Evolutionary conservation across 2,329 filamentous ascomycete genomes (phyloP), one percentile per base, ranked within the genome.

Genomic region (Malbranchea cinnamomea): DNA sequence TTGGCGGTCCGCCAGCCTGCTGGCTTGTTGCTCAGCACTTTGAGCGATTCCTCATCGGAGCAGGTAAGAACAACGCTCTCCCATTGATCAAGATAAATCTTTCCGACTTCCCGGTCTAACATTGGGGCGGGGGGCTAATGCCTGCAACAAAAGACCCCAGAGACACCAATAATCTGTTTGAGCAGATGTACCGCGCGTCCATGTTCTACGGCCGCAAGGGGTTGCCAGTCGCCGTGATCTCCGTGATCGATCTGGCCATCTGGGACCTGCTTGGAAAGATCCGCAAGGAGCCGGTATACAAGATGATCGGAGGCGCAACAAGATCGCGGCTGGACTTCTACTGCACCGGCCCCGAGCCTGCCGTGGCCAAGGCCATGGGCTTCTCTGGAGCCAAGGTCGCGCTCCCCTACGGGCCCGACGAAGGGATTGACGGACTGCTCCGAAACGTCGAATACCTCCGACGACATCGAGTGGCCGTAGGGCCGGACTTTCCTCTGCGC

Each of bases 181-280:
- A 94, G 62, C 83, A 91, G 54, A 93, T 94, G 85, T 94, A 93
- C 63, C 75, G 84, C 36, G 80, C 70, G 2, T 91, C 83, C 42
- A 91, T 93, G 81, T 94, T 93, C 64, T 94, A 94, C 50, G 85
- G 85, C 37, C 77, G 85, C 42, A 94, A 94, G 56, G 85, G 85
- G 26, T 71, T 94, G 2, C 79, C 85, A 2, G 71, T 87, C 7
- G 85, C 85, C 31, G 78, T 91, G 47, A 94, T 94, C 48, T 92
- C 83, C 2, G 85, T 93, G 40, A 89, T 94, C 47, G 85, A 94
- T 48, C 68, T 94, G 24, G 85, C 85, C 4, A 58, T 94, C 23
- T 94, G 85, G 85, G 85, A 94, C 62, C 65, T 94, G 23, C 61
- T 91, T 4, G 85, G 85, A 41, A 93, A 94, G 64, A 69, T 94